Evolutionary conservation across 345 rosid genomes (phyloP), one percentile per base, ranked within the genome.

Genomic region (Psidium guajava): DNA sequence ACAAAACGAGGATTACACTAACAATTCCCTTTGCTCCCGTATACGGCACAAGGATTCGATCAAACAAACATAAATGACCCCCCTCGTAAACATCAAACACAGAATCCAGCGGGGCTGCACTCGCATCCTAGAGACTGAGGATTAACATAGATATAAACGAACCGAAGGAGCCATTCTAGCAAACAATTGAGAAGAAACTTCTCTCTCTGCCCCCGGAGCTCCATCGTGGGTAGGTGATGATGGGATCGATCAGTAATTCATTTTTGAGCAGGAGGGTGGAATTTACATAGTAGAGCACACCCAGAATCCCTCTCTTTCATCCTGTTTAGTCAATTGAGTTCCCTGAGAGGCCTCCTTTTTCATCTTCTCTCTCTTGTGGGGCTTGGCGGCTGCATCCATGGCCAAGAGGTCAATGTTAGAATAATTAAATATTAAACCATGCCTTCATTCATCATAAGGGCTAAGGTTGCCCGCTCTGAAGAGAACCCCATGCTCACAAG

Each of bases 401-500:
- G n/a, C n/a, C n/a, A n/a, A n/a, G n/a, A n/a, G n/a, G n/a, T n/a
- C n/a, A n/a, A n/a, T n/a, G n/a, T n/a, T n/a, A n/a, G n/a, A n/a
- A n/a, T n/a, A n/a, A n/a, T n/a, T n/a, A n/a, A n/a, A n/a, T n/a
- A n/a, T n/a, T n/a, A n/a, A n/a, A n/a, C n/a, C n/a, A n/a, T 90
- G 75, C 93, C 94, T 81, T 92, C 93, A n/a, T 92, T 92, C 89
- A 91, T 82, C 88, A 91, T 88, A 55, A 92, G 92, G 58, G 93
- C 94, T 88, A 88, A 81, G 57, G 91, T 91, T 84, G 94, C 93
- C 54, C 86, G 90, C 83, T 92, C 93, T 6, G 87, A 73, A 57
- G 92, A 89, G 86, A 92, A 91, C 3, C 94, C 94, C 94, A 92
- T 92, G 69, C 89, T 86, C 55, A 92, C 92, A 82, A 92, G 93